These are phyloP conservation scores for Trypanosoma cruzi DNA, from an alignment of 208 protist genomes.

Conservation along the genomic window DNA sequence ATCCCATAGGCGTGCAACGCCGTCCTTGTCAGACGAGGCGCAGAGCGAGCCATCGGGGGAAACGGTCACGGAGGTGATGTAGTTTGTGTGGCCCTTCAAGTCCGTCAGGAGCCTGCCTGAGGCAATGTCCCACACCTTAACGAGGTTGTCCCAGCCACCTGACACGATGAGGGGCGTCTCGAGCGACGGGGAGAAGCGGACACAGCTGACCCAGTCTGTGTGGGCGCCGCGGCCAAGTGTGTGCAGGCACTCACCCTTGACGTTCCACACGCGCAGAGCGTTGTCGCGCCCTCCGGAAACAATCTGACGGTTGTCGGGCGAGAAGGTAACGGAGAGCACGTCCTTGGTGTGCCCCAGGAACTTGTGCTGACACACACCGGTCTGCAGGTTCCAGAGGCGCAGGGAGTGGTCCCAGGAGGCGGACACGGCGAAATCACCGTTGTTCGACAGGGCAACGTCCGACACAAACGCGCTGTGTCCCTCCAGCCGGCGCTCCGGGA, in stretches of 20 bases:
- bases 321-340: conserved; percentile 99
- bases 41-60: conserved; percentile 99
- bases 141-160: conserved; percentile 97
- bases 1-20: conserved; percentile 98
- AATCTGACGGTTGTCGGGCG: conserved; percentile 99
- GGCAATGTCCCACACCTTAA: conserved; percentile 98
- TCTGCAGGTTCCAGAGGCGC: conserved; percentile 98
- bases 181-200: conserved; percentile 97
- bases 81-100: conserved; percentile 97
- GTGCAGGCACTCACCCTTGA: conserved; percentile 99
- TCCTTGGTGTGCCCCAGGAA: conserved; percentile 99
- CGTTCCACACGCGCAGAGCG: conserved; percentile 98
- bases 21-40: conserved; percentile 99
- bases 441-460: conserved; percentile 98
- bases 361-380: conserved; percentile 91
- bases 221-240: conserved; percentile 94
- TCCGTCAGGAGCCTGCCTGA: conserved; percentile 94
- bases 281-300: conserved; percentile 98
- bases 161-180: conserved; percentile 96
- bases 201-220: conserved; percentile 99
- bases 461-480: conserved; percentile 96
- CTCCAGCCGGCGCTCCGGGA: conserved; percentile 76
- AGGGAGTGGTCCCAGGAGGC: conserved; percentile 99
- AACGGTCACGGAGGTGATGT: conserved; percentile 98
- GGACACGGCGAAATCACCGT: conserved; percentile 98